Evolutionary conservation across 2,329 filamentous ascomycete genomes (phyloP).

Genomic region (Claviceps lovelessii): DNA sequence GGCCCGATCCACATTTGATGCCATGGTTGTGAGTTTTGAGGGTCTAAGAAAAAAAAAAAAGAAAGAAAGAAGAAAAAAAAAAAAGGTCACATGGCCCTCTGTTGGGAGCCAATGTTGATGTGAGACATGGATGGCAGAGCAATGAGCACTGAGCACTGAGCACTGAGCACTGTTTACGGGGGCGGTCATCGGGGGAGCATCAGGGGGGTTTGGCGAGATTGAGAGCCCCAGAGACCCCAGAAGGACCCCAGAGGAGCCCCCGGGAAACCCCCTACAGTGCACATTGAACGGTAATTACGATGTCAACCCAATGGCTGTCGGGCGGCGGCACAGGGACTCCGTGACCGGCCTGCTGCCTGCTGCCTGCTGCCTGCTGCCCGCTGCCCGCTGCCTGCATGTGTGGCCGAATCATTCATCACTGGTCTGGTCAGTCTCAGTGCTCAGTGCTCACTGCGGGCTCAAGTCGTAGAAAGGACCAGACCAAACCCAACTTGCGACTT

Average conservation of each 20-base stretch:
- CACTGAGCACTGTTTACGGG: not conserved
- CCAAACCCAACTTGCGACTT: too few species aligned
- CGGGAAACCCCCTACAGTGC: not conserved
- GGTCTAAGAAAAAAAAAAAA: not conserved
- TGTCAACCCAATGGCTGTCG: too few species aligned
- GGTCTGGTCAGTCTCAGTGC: not conserved
- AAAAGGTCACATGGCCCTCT: not conserved
- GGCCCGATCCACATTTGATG: too few species aligned
- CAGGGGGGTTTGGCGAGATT: conserved; percentile 10
- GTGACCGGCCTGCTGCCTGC: not conserved
- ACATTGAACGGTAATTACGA: too few species aligned
- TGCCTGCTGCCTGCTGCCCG: too few species aligned
- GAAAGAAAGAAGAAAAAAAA: not conserved
- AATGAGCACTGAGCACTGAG: not conserved
- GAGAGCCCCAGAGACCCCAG: conserved; percentile 1
- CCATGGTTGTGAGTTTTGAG: too few species aligned
- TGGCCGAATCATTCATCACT: too few species aligned
- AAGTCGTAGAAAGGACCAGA: too few species aligned
- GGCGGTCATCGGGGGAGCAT: too few species aligned
- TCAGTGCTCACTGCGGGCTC: not conserved
- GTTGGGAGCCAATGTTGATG: not conserved
- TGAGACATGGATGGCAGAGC: not conserved
- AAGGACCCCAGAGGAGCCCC: conserved; percentile 4
- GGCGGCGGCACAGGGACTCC: not conserved
- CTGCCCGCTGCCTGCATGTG: too few species aligned